Evolutionary conservation across 345 rosid genomes (phyloP).

Genomic region (Hypericum perforatum): DNA sequence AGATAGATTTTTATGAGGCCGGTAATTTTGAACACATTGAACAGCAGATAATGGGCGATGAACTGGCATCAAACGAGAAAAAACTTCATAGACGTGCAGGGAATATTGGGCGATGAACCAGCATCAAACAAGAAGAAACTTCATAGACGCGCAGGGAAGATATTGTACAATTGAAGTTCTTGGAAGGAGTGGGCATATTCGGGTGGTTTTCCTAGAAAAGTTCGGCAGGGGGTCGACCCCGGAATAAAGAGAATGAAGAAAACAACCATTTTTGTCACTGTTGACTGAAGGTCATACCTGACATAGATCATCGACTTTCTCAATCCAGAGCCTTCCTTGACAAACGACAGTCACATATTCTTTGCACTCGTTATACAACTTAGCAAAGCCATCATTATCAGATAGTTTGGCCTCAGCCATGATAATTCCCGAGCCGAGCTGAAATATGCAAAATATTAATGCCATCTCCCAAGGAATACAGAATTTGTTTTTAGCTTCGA

Average conservation of each 20-base stretch:
- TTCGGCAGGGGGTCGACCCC: neutral
- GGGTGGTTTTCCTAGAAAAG: too few relatives aligned
- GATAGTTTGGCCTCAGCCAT: constrained; percentile 54
- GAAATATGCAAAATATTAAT: constrained; percentile 18
- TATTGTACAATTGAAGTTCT: too few relatives aligned
- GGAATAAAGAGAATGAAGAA: neutral
- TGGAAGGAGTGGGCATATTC: too few relatives aligned
- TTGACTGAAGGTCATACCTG: constrained; percentile 35
- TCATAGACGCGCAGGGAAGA: too few relatives aligned
- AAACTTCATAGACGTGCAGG: too few relatives aligned
- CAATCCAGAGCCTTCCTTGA: constrained; percentile 48
- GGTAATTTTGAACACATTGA: constrained; percentile 1
- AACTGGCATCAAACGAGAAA: neutral
- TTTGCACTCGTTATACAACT: constrained; percentile 74
- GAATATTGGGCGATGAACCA: too few relatives aligned
- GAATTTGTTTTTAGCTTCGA: constrained; percentile 5
- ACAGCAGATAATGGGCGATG: neutral
- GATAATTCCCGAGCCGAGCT: constrained; percentile 65
- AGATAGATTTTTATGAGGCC: too few relatives aligned
- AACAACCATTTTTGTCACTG: neutral
- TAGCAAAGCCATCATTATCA: constrained; percentile 43
- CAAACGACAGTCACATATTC: constrained; percentile 56
- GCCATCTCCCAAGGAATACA: neutral
- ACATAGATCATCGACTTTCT: constrained; percentile 71
- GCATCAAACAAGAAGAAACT: too few relatives aligned